Conservation (phyloP, 2,329 filamentous ascomycete genomes). For the Paraphaeosphaeria sporulosa region DNA sequence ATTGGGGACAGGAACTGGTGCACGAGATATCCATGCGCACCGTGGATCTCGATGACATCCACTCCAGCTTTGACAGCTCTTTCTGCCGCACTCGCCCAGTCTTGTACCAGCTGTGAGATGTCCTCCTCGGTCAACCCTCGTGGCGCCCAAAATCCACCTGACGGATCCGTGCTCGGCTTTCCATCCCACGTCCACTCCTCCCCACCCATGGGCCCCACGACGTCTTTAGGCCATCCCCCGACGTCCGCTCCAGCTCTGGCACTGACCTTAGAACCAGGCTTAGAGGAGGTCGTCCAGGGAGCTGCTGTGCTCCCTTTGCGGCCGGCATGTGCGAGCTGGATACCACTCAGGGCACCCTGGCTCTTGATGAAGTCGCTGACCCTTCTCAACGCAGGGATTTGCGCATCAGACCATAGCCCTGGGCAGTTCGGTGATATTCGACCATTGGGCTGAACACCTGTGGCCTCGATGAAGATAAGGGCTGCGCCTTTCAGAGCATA, state of each 20-base stretch:
- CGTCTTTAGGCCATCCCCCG: slow-evolving; percentile 46
- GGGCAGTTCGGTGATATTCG: slow-evolving; percentile 48
- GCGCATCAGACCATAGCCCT: slow-evolving; percentile 47
- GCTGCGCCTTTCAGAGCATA: slow-evolving; percentile 49
- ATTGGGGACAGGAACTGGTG: slow-evolving; percentile 51
- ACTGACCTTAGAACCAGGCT: slow-evolving; percentile 36
- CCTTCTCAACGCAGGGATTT: slow-evolving; percentile 42
- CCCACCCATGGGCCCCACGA: slow-evolving; percentile 48
- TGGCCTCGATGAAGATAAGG: slow-evolving; percentile 48
- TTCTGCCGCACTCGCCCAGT: slow-evolving; percentile 50
- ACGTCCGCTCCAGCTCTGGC: slow-evolving; percentile 36
- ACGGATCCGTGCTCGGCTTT: slow-evolving; percentile 37
- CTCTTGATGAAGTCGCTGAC: slow-evolving; percentile 47
- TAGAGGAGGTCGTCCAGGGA: slow-evolving; percentile 37
- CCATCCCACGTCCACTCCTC: slow-evolving; percentile 51
- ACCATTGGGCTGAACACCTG: slow-evolving; percentile 46
- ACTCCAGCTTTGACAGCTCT: slow-evolving; percentile 48
- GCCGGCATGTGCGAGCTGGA: slow-evolving; percentile 48
- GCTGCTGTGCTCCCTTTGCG: slow-evolving; percentile 45
- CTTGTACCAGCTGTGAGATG: slow-evolving; percentile 48
- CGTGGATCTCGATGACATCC: slow-evolving; percentile 54
- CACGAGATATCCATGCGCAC: slow-evolving; percentile 53
- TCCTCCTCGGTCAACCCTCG: slow-evolving; percentile 47
- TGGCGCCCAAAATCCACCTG: slow-evolving; percentile 48
- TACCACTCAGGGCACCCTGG: slow-evolving; percentile 40